Percentiles rank a stretch among this genome's conserved stretches.
Conservation (phyloP, 1,284 basidiomycete species). For the Fistulinella cinereoalba region DNA sequence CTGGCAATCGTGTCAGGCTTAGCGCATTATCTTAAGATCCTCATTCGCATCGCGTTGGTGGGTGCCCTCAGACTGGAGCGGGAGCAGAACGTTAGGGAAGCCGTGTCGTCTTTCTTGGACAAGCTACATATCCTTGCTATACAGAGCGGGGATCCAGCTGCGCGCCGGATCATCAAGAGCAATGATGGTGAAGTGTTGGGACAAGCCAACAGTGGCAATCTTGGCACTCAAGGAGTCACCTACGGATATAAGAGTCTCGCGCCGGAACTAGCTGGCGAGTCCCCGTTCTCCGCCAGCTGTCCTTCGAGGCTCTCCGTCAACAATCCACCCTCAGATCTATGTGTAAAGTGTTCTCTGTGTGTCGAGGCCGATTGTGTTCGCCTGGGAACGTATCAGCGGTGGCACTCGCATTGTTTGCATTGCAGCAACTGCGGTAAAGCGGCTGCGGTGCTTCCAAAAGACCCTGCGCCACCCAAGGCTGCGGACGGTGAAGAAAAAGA, state of each 20-base stretch:
- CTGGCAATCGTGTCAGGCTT: constrained; percentile 97
- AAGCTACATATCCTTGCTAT: constrained; percentile 89
- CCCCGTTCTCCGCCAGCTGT: constrained; percentile 58
- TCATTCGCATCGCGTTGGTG: constrained; percentile 96
- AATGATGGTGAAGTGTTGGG: constrained; percentile 59
- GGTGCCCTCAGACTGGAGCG: constrained; percentile 94
- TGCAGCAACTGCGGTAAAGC: constrained; percentile 79
- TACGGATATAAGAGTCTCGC: constrained; percentile 90
- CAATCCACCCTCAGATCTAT: constrained; percentile 86
- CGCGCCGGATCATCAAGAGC: constrained; percentile 65
- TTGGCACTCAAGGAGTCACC: constrained; percentile 75
- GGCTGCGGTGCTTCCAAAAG: constrained; percentile 64
- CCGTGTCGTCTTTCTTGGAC: constrained; percentile 88
- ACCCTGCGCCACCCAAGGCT: constrained; percentile 40
- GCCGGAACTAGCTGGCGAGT: constrained; percentile 85
- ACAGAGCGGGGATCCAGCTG: constrained; percentile 83
- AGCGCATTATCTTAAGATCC: constrained; percentile 98
- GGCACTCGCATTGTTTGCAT: constrained; percentile 92
- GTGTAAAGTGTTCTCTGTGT: constrained; percentile 83
- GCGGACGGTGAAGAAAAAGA: constrained; percentile 43
- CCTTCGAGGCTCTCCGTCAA: constrained; percentile 50
- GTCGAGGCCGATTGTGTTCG: constrained; percentile 98
- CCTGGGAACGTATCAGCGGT: constrained; percentile 90
- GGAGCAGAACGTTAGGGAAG: constrained; percentile 78
- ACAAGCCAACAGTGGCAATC: constrained; percentile 47